Base-by-base conservation (phyloP, 1,139 yeast genomes). In the Candida tetrigidarum region DNA sequence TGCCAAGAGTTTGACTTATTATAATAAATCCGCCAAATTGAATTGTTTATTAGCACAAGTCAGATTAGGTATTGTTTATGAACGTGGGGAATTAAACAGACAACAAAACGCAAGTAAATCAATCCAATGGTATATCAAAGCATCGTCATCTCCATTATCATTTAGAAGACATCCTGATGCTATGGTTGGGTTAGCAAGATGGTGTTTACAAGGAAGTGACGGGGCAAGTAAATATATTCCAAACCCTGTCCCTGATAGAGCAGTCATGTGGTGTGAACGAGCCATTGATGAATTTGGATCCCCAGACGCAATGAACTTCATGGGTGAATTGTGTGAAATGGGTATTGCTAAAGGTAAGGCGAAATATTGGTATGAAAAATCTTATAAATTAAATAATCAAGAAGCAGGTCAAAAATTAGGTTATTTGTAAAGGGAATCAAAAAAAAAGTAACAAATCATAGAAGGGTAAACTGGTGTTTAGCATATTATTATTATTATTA, bases 41-140 rank as follows among this genome's bases (percentile, higher is more conserved):
- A 83, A 84, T 37, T 87, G 92, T 58, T 72, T 92, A 9, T 82
- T 90, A 35, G 88, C 97, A 0, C 96, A 90, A 63, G 91, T 87
- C 58, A 83, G 89, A 52, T 71, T 93, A 39, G 99, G 97, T 3
- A 81, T 83, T 56, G 86, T 91, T 42, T 91, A 90, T 64, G 97
- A 93, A 62, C 82, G 80, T 57, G 99, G 98, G 4, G 87, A 84
- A 46, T 71, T 86, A 47, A 83, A 85, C 30, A 76, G 92, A 47
- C 71, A 74, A 5, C 71, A 78, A 16, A 89, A 88, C 58, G 80
- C 96, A 12, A 76, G 76, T 54, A 83, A 86, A 57, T 85, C 96
- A 4, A 81, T 93, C 46, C 93, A 91, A 41, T 93, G 98, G 97
- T 93, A 89, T 66, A 75, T 86, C 47, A 80, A 84, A 54, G 93